Base-by-base conservation (phyloP, 352 stramenopile species). In the Lagenidium sp. region DNA sequence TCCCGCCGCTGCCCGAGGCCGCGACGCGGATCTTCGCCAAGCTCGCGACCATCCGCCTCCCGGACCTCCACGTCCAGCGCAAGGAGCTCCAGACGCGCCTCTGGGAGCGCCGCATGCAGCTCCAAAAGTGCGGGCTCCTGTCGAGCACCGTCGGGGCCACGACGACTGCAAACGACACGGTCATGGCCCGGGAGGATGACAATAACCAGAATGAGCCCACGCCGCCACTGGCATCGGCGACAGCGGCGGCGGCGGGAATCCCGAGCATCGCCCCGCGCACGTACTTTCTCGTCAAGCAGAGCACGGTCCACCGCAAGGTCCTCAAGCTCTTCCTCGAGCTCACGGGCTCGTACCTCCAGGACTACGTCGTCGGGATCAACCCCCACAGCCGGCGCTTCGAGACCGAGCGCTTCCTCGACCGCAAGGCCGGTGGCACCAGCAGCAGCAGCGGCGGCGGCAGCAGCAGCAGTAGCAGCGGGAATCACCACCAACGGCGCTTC, bases 81-180 rank as follows among this genome's bases (percentile, higher is more conserved):
- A 65, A 63, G 35, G 65, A 77, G 32, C 55, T 73, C 3, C 61
- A 73, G 5, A 48, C 68, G n/a, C 57, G 51, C 25, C 37, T 80
- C 5, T 73, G 61, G 63, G 63, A 76, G 6, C 63, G 67, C 4
- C 63, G 67, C 6, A 61, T 75, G 23, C 58, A 70, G 12, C 46
- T 80, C 1, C 67, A 80, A 51, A 75, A 80, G 47, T 53, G 54
- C 41, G 65, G 57, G 28, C 52, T 75, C 41, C n/a, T n/a, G n/a
- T n/a, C n/a, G n/a, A n/a, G n/a, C n/a, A n/a, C n/a, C n/a, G n/a
- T n/a, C n/a, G n/a, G n/a, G n/a, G n/a, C n/a, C n/a, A n/a, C n/a
- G n/a, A n/a, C n/a, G n/a, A n/a, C n/a, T n/a, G n/a, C n/a, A n/a
- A n/a, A n/a, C n/a, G n/a, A n/a, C n/a, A n/a, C n/a, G n/a, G n/a